Percentiles rank a stretch among this genome's conserved stretches.
phyloP scores from a whole-genome alignment of 1,139 yeast genomes.

The Nakaseomyces glabratus region DNA sequence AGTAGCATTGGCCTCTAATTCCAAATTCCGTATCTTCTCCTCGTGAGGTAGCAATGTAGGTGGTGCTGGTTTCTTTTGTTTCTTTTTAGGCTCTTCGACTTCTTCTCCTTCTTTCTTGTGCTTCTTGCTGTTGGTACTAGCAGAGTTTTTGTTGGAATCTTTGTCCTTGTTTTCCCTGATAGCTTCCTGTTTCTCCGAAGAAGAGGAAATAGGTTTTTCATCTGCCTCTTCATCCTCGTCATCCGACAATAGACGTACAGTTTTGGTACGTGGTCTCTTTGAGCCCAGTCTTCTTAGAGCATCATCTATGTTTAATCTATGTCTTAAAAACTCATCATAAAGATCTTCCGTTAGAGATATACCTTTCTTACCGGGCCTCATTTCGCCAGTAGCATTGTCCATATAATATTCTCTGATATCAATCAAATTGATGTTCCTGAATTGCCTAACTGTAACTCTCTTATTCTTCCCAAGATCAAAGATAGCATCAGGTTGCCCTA shows the following conservation, averaged over 20 bases:
- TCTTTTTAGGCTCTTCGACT: constrained; percentile 13
- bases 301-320: constrained; percentile 46
- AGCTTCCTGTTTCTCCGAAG: constrained; percentile 1
- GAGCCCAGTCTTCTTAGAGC: constrained; percentile 47
- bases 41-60: constrained; percentile 28
- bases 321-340: constrained; percentile 50
- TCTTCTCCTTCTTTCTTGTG: constrained; percentile 11
- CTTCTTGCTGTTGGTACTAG: constrained; percentile 10
- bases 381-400: constrained; percentile 49
- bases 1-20: constrained; percentile 25
- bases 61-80: constrained; percentile 25
- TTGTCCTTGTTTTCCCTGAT: constrained; percentile 11
- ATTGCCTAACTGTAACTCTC: constrained; percentile 61
- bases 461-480: constrained; percentile 57
- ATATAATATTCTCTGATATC: constrained; percentile 77
- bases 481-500: constrained; percentile 25
- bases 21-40: constrained; percentile 23
- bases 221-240: constrained; percentile 18
- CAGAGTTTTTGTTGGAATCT: constrained; percentile 14
- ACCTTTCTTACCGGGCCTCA: constrained; percentile 78
- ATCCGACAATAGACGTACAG: constrained; percentile 22
- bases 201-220: constrained; percentile 3
- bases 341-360: constrained; percentile 65
- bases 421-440: constrained; percentile 53
- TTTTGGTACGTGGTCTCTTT: constrained; percentile 27